Evolutionary conservation across 768 basidiomycete species (phyloP).

Genomic region (Lactarius vividus): DNA sequence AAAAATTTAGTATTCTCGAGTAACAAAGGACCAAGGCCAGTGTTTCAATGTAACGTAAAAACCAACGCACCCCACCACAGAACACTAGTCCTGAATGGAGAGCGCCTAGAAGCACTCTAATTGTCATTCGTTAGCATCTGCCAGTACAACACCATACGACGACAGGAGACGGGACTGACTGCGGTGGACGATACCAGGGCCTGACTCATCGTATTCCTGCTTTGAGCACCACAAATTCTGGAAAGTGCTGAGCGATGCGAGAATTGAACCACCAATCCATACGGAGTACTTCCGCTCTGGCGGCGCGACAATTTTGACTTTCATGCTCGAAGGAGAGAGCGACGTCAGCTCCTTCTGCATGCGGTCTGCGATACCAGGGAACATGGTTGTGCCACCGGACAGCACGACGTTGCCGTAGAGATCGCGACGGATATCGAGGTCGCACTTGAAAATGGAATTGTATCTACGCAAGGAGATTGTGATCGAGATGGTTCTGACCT

Average conservation of each 20-base stretch:
- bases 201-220: constrained; percentile 88
- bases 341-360: constrained; percentile 93
- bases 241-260: constrained; percentile 91
- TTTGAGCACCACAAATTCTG: constrained; percentile 94
- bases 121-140: not conserved
- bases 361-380: constrained; percentile 92
- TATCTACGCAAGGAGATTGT: constrained; percentile 34
- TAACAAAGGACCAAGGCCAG: constrained; percentile 1
- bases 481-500: constrained; percentile 7
- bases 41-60: not conserved
- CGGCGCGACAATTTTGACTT: constrained; percentile 92
- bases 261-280: constrained; percentile 87
- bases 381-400: constrained; percentile 66
- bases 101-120: not conserved
- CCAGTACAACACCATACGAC: not conserved
- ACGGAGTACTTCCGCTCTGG: constrained; percentile 95
- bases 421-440: constrained; percentile 81
- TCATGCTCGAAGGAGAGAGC: constrained; percentile 84
- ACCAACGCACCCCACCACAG: not conserved
- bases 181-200: constrained; percentile 77
- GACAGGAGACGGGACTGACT: constrained; percentile 37
- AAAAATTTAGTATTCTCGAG: constrained; percentile 6
- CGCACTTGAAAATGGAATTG: constrained; percentile 64
- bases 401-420: constrained; percentile 81
- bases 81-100: not conserved